Evolutionary conservation across 257 asterid genomes (phyloP).

Genomic region (Capsicum rhomboideum): DNA sequence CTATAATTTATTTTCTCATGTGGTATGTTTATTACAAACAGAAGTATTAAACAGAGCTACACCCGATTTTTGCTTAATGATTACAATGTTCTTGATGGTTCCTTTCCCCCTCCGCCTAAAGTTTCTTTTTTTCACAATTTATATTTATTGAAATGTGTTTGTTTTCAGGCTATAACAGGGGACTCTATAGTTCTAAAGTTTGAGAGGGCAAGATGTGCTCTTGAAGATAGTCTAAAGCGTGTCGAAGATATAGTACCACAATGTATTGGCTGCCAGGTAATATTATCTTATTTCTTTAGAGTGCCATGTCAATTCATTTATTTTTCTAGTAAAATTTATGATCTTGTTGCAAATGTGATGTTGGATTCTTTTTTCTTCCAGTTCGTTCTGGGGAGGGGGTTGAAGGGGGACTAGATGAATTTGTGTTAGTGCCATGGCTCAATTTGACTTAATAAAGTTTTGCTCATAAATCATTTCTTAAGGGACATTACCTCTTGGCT

Average conservation of each 20-base stretch:
- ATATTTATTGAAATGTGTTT: neutral
- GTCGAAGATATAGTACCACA: slow-evolving; percentile 95
- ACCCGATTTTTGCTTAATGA: neutral
- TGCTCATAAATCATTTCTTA: neutral
- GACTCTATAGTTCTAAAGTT: slow-evolving; percentile 85
- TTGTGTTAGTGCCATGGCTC: neutral
- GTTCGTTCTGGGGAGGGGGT: neutral
- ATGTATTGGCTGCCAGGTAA: slow-evolving; percentile 85
- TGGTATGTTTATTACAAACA: neutral
- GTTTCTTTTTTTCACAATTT: neutral
- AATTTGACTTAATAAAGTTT: neutral
- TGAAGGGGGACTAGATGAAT: neutral
- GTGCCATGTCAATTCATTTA: neutral
- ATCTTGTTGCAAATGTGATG: neutral
- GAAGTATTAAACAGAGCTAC: neutral
- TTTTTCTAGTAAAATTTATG: neutral
- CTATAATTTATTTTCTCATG: neutral
- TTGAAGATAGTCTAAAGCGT: slow-evolving; percentile 74
- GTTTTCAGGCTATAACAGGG: slow-evolving; percentile 84
- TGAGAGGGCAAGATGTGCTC: slow-evolving; percentile 90
- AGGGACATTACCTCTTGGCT: neutral
- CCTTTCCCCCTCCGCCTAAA: neutral
- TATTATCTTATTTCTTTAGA: neutral
- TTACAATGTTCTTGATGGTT: neutral
- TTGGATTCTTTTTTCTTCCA: neutral